These are phyloP conservation scores for Gossypium schwendimanii DNA, from an alignment of 441 rosid genomes.

Conservation along the genomic window DNA sequence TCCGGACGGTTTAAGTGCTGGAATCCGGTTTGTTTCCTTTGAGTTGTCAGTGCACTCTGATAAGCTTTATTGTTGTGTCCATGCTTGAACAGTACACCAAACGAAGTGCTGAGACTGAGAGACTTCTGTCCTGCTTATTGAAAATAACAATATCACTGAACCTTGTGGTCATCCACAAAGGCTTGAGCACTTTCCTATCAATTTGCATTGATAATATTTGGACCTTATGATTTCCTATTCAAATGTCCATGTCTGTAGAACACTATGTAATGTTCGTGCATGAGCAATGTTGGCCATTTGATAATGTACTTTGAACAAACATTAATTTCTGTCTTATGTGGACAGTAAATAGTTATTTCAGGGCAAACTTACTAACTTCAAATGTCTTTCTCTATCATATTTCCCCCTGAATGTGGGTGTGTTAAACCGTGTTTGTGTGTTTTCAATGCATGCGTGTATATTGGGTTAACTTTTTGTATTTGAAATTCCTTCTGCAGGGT, in stretches of 20 bases:
- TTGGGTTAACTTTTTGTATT: neutral
- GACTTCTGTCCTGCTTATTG: neutral
- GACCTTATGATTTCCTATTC: neutral
- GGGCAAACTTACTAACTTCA: neutral
- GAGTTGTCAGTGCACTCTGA: neutral
- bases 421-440: neutral
- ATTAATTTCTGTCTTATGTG: neutral
- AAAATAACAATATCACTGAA: neutral
- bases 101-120: neutral
- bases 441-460: neutral
- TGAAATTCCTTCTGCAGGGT: conserved; percentile 45
- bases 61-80: neutral
- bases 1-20: neutral
- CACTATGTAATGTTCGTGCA: neutral
- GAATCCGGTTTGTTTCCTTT: neutral
- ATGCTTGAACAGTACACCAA: neutral
- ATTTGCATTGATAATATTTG: neutral
- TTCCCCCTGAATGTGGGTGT: neutral
- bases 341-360: neutral
- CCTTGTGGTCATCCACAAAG: neutral
- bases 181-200: neutral
- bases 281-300: neutral
- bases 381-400: neutral
- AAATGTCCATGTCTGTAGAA: neutral
- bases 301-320: neutral